Evolutionary conservation across 78 protist species (phyloP), one percentile per base, ranked within the genome.

Genomic region (Dictyostelium capitatum): DNA sequence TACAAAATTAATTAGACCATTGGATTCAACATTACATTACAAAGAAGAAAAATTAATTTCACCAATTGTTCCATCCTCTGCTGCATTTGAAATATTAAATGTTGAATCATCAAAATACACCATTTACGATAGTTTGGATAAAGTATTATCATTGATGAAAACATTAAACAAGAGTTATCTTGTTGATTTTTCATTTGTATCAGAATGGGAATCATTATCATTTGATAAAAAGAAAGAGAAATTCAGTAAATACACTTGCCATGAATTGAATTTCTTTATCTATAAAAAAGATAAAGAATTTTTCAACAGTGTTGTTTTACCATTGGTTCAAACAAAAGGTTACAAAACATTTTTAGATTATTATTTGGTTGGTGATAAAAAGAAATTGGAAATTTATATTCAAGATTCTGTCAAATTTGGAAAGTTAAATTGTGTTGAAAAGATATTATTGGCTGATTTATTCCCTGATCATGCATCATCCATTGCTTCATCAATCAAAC

Each of bases 291-390:
- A 90, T 41, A 73, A 79, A n/a, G 64, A 57, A 19, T 90, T 79
- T 87, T 90, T 90, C 62, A 78, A 79, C 10, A 20, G 47, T 19
- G 95, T 90, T 50, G 95, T 90, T 1, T 19, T 70, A 11, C 95
- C 95, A 64, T 78, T 82, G 17, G 79, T 90, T 9, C 41, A 73
- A 62, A 59, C 70, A 0, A 90, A 90, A 74, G 57, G 51, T 56
- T 50, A 90, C 64, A 90, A 90, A n/a, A 90, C 95, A 28, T 90
- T 90, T 32, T 32, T 90, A 5, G 95, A 90, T 70, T 46, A 74
- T 57, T 90, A 79, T 69, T 23, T 90, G 2, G 12, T 46, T 57
- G 54, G 64, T 5, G 59, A 90, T 65, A 23, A 30, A 14, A 69
- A 47, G 20, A 69, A 59, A 48, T 51, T 82, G 51, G 78, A 30